Percentiles rank a stretch among this genome's conserved stretches.
These are phyloP conservation scores for Tuber umbilicatum DNA, from an alignment of 495 filamentous ascomycete genomes.

Conservation along the genomic window DNA sequence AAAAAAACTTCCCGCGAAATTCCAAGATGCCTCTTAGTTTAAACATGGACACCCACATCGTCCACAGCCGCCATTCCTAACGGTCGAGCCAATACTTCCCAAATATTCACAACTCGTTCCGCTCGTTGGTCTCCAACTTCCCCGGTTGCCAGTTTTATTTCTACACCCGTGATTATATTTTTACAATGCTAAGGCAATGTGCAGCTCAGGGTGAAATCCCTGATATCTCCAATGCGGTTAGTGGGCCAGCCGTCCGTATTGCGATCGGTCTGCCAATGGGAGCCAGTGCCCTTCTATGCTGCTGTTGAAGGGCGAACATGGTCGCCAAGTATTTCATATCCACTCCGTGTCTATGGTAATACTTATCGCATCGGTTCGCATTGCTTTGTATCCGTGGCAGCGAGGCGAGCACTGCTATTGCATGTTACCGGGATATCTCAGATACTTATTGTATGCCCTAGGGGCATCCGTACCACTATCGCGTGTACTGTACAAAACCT, in stretches of 20 bases:
- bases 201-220: not conserved
- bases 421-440: not conserved
- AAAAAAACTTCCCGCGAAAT: not conserved
- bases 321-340: not conserved
- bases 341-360: not conserved
- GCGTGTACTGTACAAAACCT: not conserved
- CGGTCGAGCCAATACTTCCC: not conserved
- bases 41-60: too few species aligned
- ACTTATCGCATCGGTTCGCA: not conserved
- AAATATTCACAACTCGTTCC: not conserved
- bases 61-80: not conserved
- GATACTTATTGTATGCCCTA: not conserved
- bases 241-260: not conserved
- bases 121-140: not conserved
- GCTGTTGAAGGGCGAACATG: not conserved
- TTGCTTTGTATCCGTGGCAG: not conserved
- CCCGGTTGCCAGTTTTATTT: not conserved
- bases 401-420: not conserved
- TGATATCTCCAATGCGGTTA: not conserved
- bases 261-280: not conserved
- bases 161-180: not conserved
- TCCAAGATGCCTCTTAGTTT: too few species aligned
- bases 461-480: not conserved
- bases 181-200: not conserved
- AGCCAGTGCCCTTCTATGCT: not conserved